Evolutionary conservation across 371 early-diverging fungal genomes (phyloP).

Genomic region (Apophysomyces elegans): DNA sequence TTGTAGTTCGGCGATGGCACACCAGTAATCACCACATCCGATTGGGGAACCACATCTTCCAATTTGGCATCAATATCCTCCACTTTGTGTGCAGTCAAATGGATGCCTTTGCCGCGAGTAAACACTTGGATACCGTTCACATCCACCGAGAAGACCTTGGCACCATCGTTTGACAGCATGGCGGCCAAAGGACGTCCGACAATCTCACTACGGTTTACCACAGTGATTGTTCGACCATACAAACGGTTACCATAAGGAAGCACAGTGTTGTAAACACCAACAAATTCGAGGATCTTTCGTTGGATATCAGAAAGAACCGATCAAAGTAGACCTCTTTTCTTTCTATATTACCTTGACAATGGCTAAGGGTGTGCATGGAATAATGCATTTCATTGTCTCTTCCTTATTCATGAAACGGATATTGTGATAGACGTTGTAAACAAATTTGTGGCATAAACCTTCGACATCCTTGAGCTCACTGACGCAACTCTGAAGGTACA

Average conservation of each 20-base stretch:
- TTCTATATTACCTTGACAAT: constrained; percentile 77
- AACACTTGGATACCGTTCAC: constrained; percentile 88
- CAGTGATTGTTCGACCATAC: constrained; percentile 91
- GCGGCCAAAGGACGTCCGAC: constrained; percentile 98
- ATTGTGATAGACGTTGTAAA: constrained; percentile 95
- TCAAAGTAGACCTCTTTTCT: constrained; percentile 56
- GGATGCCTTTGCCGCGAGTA: constrained; percentile 81
- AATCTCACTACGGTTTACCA: constrained; percentile 95
- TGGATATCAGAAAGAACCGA: neutral
- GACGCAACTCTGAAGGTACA: constrained; percentile 91
- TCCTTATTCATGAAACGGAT: constrained; percentile 86
- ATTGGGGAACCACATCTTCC: constrained; percentile 80
- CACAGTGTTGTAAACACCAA: constrained; percentile 91
- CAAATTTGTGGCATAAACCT: constrained; percentile 92
- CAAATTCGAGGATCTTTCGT: constrained; percentile 85
- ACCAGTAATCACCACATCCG: constrained; percentile 97
- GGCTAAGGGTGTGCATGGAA: constrained; percentile 96
- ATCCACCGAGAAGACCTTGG: constrained; percentile 94
- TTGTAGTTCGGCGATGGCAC: constrained; percentile 91
- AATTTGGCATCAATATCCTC: constrained; percentile 71
- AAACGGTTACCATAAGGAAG: constrained; percentile 92
- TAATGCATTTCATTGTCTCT: constrained; percentile 88
- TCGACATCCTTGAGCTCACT: constrained; percentile 93
- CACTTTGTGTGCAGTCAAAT: constrained; percentile 80
- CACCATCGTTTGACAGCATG: constrained; percentile 96